Evolutionary conservation across 768 basidiomycete genomes (phyloP).

Genomic region (Dendrothele bispora): DNA sequence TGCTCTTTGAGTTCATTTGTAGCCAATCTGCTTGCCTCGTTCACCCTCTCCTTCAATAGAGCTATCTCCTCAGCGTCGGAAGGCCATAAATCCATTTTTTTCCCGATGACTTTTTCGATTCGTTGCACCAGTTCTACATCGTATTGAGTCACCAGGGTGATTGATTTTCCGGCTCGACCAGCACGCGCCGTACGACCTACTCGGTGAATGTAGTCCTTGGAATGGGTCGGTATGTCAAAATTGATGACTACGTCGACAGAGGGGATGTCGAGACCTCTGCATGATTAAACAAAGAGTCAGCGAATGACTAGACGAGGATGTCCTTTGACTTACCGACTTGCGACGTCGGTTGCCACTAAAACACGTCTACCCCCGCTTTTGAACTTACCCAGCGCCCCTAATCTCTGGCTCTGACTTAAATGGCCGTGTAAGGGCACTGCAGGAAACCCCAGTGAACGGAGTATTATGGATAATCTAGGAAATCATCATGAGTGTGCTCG

Average conservation of each 20-base stretch:
- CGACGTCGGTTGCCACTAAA: slow-evolving; percentile 95
- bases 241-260: slow-evolving; percentile 95
- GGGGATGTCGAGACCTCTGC: slow-evolving; percentile 71
- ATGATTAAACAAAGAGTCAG: neutral
- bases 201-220: slow-evolving; percentile 98
- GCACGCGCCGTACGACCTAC: slow-evolving; percentile 98
- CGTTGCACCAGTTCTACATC: slow-evolving; percentile 96
- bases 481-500: too few species aligned
- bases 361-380: slow-evolving; percentile 91
- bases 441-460: slow-evolving; percentile 89
- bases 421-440: slow-evolving; percentile 97
- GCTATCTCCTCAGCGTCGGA: slow-evolving; percentile 88
- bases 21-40: slow-evolving; percentile 69
- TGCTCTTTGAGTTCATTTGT: slow-evolving; percentile 58
- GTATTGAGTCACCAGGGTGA: slow-evolving; percentile 98
- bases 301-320: neutral
- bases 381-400: slow-evolving; percentile 94
- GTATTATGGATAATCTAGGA: slow-evolving; percentile 77
- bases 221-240: slow-evolving; percentile 96
- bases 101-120: slow-evolving; percentile 89
- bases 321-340: slow-evolving; percentile 70
- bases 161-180: slow-evolving; percentile 93
- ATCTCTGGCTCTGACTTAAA: slow-evolving; percentile 87
- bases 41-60: slow-evolving; percentile 83
- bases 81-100: slow-evolving; percentile 88